These are phyloP conservation scores for Centaurea solstitialis DNA, from an alignment of 129 eudicot genomes.

Conservation along the genomic window DNA sequence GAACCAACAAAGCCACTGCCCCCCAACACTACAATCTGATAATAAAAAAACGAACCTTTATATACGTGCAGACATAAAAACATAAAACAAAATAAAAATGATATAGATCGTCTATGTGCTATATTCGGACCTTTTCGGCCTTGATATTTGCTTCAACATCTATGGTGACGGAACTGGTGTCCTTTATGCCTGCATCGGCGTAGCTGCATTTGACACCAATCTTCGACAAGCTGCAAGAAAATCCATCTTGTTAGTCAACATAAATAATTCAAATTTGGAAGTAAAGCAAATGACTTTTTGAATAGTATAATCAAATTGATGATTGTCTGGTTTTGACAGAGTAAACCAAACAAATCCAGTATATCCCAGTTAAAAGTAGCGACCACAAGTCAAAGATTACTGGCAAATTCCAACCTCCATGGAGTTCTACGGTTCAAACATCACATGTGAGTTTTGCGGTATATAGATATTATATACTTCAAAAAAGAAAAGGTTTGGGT, in stretches of 20 bases:
- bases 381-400: neutral
- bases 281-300: neutral
- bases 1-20: conserved; percentile 99
- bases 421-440: too few species aligned
- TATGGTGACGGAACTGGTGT: conserved; percentile 56
- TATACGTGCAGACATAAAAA: neutral
- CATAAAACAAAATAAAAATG: neutral
- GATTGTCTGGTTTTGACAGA: neutral
- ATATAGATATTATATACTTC: too few species aligned
- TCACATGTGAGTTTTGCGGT: too few species aligned
- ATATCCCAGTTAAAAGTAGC: neutral
- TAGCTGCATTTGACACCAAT: conserved; percentile 63
- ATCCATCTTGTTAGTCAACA: conserved; percentile 3
- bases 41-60: conserved; percentile 1
- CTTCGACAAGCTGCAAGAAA: conserved; percentile 43
- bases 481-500: too few species aligned
- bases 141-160: conserved; percentile 85
- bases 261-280: neutral
- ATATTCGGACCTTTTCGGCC: conserved; percentile 66
- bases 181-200: conserved; percentile 53
- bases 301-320: neutral
- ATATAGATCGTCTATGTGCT: neutral
- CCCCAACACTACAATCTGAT: conserved; percentile 92
- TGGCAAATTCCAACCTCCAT: neutral
- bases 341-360: neutral